Base-by-base conservation (phyloP, 768 basidiomycete species). In the Kwoniella heveanensis region DNA sequence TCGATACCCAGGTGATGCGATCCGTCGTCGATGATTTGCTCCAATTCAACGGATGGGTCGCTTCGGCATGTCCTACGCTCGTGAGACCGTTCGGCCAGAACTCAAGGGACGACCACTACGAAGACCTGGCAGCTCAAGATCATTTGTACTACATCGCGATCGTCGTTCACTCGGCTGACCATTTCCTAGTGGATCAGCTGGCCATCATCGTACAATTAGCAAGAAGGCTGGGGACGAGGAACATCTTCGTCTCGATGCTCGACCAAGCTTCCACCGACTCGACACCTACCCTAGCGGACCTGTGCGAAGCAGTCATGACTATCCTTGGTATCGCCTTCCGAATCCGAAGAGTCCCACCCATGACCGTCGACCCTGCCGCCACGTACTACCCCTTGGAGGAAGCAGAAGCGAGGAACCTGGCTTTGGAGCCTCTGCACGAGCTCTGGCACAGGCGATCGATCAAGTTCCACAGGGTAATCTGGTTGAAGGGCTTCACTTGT, bases 401-500 rank as follows among this genome's bases (percentile, higher is more conserved):
- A 79, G 91, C 95, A 0, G 86, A 93, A 76, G 93, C 89, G 81
- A 86, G 93, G 39, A 99, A 98, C 77, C 83, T 97, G 27, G 96
- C 88, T 0, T 82, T 99, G 30, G 93, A 96, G 70, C 96, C 96
- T 0, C 82, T 99, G 15, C 82, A 86, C 25, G 96, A 99, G 74
- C 85, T 99, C 2, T 83, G 85, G 70, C 81, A 86, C 69, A 89
- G 85, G 73, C 83, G 93, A 25, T 85, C 86, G 24, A 88, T 98
- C 76, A 85, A 85, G 62, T 99, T 99, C 80, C 85, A 88, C 68
- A 84, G 92, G 10, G 96, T 98, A 37, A 86, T 99, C 49, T 99
- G 96, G 96, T 84, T 98, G 65, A 99, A 97, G 76, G 96, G 96
- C 0, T 99, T 99, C 79, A 97, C 96, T 0, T 99, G 96, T 77